phyloP scores from a whole-genome alignment of 2,329 filamentous ascomycete species.

The Chrysosporium keratinophilum region DNA sequence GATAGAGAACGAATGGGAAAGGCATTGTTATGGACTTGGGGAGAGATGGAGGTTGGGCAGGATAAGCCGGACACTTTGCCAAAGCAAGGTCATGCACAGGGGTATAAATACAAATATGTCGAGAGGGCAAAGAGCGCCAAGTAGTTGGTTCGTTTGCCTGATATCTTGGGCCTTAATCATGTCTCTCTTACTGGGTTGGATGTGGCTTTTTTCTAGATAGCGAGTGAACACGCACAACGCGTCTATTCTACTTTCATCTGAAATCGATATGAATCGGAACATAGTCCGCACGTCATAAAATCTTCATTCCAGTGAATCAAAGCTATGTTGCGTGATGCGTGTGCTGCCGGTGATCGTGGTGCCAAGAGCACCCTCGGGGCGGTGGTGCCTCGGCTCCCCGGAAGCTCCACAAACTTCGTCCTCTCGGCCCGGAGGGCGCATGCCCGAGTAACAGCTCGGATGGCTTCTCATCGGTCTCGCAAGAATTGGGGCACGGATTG shows the following conservation, averaged over 20 bases:
- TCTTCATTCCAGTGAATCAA: too few species aligned
- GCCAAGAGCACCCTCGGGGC: background rate
- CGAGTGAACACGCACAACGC: background rate
- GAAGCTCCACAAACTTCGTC: background rate
- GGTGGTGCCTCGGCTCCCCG: constrained; percentile 5
- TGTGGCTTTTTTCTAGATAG: background rate
- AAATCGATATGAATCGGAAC: background rate
- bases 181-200: background rate
- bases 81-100: constrained; percentile 18
- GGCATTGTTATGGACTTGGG: constrained; percentile 33
- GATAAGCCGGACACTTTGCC: constrained; percentile 13
- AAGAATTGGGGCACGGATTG: background rate
- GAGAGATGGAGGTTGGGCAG: constrained; percentile 32
- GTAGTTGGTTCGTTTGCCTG: background rate
- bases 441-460: background rate
- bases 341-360: background rate
- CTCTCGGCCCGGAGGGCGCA: background rate
- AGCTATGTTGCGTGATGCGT: too few species aligned
- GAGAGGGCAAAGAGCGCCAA: constrained; percentile 12
- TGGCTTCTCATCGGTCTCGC: background rate
- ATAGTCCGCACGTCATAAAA: too few species aligned
- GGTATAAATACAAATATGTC: constrained; percentile 33
- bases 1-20: constrained; percentile 34
- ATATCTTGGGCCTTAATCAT: background rate
- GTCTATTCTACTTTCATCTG: background rate